Base-by-base conservation (phyloP, 2,329 filamentous ascomycete species). In the Thyridium curvatum region DNA sequence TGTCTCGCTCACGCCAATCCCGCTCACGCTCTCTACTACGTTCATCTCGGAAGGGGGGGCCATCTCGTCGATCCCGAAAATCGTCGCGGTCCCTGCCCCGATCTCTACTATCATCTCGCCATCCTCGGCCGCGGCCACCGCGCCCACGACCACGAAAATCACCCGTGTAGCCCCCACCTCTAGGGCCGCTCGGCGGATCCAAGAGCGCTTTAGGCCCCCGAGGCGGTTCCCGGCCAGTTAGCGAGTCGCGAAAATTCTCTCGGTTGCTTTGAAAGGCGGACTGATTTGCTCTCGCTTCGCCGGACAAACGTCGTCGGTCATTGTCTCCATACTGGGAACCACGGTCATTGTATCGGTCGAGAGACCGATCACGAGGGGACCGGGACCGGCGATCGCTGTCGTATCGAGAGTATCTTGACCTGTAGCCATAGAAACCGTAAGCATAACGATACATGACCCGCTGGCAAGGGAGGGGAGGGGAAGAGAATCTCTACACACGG, bases 121-220 rank as follows among this genome's bases (percentile, higher is more conserved):
- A 79, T 34, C 62, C 68, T 41, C 69, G 56, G n/a, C 72, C 78
- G 50, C 68, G 76, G 43, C 56, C 78, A 53, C 56, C 72, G 49
- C 64, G 79, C 58, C 72, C 75, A 58, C 71, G 74, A 44, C 69
- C 79, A 51, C 70, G 77, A 49, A 80, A 82, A 38, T 87, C 84
- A 17, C 77, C 72, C 3, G 67, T 66, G 53, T 82, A 86, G 8
- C 77, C 79, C 41, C 80, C 73, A 32, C 82, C 82, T 41, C 85
- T 74, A 12, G 80, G 82, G 21, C 79, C 80, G 46, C 73, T 77
- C n/a, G 78, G 74, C 21, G 77, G 65, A 44, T 91, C 86, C 43
- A 84, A 74, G 41, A 89, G 66, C 4, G 85, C 86, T 59, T 90
- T 88, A 10, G 89, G 88, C 1, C 86, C 89, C 40, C 88, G 76